phyloP scores from a whole-genome alignment of 192 early-diverging fungal genomes.

The Backusella parvicylindrica region DNA sequence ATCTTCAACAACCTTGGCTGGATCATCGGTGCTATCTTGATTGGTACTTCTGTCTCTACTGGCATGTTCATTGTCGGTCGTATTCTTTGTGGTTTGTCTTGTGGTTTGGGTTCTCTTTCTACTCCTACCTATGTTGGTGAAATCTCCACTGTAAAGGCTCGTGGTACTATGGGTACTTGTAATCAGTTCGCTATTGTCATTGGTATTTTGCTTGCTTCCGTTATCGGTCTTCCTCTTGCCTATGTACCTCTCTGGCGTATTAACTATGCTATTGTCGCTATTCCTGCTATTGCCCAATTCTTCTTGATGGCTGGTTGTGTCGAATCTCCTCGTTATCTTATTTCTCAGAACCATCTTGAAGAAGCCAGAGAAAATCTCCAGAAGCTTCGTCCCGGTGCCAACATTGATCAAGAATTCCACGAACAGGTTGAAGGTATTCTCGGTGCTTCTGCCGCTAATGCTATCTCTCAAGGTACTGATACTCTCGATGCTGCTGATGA shows the following conservation, averaged over 20 bases:
- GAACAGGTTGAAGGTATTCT: constrained; percentile 51
- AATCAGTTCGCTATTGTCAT: constrained; percentile 79
- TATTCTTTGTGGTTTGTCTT: constrained; percentile 68
- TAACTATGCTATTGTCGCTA: constrained; percentile 58
- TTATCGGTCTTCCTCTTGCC: constrained; percentile 62
- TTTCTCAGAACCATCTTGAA: constrained; percentile 57
- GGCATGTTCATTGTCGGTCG: constrained; percentile 71
- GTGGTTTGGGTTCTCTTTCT: constrained; percentile 60
- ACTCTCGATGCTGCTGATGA: background rate
- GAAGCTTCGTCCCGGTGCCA: constrained; percentile 47
- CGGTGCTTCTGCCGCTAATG: background rate
- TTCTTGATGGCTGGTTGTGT: constrained; percentile 65
- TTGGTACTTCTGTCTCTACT: constrained; percentile 57
- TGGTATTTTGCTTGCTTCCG: constrained; percentile 71
- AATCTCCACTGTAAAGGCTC: constrained; percentile 63
- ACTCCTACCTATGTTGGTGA: constrained; percentile 76
- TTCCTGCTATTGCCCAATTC: constrained; percentile 56
- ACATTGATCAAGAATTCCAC: constrained; percentile 58
- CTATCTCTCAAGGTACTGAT: background rate
- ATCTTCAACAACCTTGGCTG: constrained; percentile 67
- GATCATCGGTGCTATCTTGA: constrained; percentile 60
- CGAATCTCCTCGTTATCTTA: constrained; percentile 75
- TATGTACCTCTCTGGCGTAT: constrained; percentile 66
- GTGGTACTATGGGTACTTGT: constrained; percentile 69
- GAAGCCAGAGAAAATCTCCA: constrained; percentile 55